Evolutionary conservation across 495 filamentous ascomycete species (phyloP), one percentile per base, ranked within the genome.

Genomic region (Durotheca rogersii): DNA sequence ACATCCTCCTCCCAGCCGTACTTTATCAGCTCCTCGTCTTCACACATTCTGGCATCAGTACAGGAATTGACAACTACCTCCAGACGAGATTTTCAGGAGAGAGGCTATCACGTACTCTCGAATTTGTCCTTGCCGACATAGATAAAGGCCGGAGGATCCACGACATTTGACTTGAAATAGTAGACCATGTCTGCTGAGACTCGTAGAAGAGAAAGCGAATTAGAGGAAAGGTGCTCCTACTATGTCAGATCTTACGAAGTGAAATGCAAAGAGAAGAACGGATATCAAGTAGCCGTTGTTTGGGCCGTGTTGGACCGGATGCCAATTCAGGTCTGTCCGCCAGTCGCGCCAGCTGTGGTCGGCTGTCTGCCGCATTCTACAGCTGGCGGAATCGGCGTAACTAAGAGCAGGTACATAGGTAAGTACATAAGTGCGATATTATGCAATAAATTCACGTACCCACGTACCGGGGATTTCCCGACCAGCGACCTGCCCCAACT

Each of bases 111-210:
- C 85, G 60, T 78, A 96, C 93, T 98, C 73, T 98, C 93, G 48
- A 95, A 89, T 72, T 98, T 98, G 76, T 98, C 93, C 73, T 97
- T 98, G 64, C 93, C 93, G 21, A 96, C 88, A 65, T 97, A 98
- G 55, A 97, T 83, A 58, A 84, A 89, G 17, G 90, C 93, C 1
- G 94, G 84, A 14, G 85, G 74, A 30, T 67, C 66, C 21, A 77
- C 72, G 29, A 82, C 80, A 38, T 82, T 91, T 6, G 92, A 96
- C 2, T 84, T 93, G 71, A 95, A 96, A 66, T 96, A 96, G 71
- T 86, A 95, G 31, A 98, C 93, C 93, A 98, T 98, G 7, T 51
- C 67, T 58, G 35, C n/a, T 32, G 4, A 19, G 17, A 11, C 2
- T 15, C 5, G 9, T 10, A 16, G 33, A 11, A 21, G 35, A 46